Conservation (phyloP, 2,329 filamentous ascomycete genomes). For the Arthrobotrys megalospora region DNA sequence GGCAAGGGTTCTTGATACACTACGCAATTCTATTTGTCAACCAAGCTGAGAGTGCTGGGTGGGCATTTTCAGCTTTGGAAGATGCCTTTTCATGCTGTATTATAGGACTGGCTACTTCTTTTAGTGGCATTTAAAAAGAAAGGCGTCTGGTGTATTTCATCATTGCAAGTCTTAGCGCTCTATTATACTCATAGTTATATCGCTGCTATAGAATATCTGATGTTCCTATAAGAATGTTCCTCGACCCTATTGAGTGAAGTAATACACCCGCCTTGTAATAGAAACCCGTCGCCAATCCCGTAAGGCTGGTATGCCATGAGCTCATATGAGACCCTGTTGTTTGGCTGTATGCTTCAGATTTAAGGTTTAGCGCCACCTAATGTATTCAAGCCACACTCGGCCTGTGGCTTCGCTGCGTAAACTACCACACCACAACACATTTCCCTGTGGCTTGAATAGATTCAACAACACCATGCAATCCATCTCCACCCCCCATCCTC, state of each 20-base stretch:
- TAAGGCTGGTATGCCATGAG: too few relatives aligned
- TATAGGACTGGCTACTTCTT: neutral
- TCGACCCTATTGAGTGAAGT: too few relatives aligned
- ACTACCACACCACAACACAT: constrained; percentile 38
- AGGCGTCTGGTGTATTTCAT: constrained; percentile 14
- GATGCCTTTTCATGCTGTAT: neutral
- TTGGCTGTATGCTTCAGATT: neutral
- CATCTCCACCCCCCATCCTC: neutral
- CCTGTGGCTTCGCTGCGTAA: constrained; percentile 5
- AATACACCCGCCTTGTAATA: too few relatives aligned
- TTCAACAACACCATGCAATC: constrained; percentile 29
- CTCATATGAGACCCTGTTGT: neutral
- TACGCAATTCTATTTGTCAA: neutral
- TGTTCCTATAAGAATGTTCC: too few relatives aligned
- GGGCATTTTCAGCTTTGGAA: neutral
- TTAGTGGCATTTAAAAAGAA: constrained; percentile 3
- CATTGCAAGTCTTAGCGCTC: constrained; percentile 11
- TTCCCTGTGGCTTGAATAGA: constrained; percentile 55
- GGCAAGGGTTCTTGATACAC: neutral
- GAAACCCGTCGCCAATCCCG: too few relatives aligned
- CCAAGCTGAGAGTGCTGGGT: neutral
- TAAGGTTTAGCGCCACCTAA: neutral
- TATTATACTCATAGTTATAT: neutral
- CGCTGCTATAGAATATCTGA: too few relatives aligned
- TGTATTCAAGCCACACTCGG: constrained; percentile 46